Evolutionary conservation across 345 rosid species (phyloP).

Genomic region (Turnera subulata): DNA sequence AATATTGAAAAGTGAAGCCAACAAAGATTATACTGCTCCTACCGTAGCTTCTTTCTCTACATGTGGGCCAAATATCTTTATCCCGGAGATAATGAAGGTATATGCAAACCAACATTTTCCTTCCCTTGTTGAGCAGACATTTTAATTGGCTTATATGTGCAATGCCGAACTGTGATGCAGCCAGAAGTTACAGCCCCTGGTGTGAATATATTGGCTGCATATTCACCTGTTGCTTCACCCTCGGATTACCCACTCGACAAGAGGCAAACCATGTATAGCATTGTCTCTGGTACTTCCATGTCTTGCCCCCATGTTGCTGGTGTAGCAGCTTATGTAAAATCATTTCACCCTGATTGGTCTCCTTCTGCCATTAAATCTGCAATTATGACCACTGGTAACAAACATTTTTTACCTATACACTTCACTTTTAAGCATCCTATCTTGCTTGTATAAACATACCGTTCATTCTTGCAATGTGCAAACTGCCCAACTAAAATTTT

Average conservation of each 20-base stretch:
- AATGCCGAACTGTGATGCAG: not conserved
- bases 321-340: constrained; percentile 6
- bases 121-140: no score
- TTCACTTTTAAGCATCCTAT: not conserved
- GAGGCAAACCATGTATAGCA: constrained; percentile 2
- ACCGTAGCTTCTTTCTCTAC: constrained; percentile 8
- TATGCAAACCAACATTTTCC: not conserved
- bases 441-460: not conserved
- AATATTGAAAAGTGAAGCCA: not conserved
- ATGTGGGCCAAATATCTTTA: not conserved
- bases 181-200: constrained; percentile 14
- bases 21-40: constrained; percentile 1
- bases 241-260: not conserved
- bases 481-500: no score
- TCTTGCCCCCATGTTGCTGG: constrained; percentile 15
- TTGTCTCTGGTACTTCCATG: constrained; percentile 11
- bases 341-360: constrained; percentile 14
- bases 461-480: not conserved
- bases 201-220: constrained; percentile 12
- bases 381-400: constrained; percentile 14
- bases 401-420: no score
- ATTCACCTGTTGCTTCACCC: constrained; percentile 7
- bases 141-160: not conserved
- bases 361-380: constrained; percentile 10
- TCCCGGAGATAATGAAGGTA: constrained; percentile 6